A percentile compares a stretch with the other conserved stretches of the same genome.
These are phyloP conservation scores for Niebla homalea DNA, from an alignment of 495 filamentous ascomycete species.

Conservation along the genomic window DNA sequence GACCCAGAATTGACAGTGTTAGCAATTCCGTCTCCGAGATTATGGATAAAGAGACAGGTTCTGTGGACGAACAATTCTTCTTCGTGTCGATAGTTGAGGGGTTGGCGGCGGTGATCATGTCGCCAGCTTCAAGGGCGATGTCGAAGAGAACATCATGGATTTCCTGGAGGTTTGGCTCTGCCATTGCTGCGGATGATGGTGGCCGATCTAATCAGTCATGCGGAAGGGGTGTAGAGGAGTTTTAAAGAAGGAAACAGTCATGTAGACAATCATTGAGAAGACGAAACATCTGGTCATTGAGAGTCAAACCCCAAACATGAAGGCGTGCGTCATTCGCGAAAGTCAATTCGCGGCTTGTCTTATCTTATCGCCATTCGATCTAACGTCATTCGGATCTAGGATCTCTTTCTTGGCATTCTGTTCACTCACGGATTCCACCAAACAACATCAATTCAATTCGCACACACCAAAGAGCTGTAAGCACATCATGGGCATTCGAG, in stretches of 20 bases:
- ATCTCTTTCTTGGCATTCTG: too few relatives aligned
- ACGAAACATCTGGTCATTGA: too few relatives aligned
- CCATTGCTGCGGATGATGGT: neutral
- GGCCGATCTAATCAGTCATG: neutral
- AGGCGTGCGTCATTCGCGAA: too few relatives aligned
- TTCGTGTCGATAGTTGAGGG: slow-evolving; percentile 59
- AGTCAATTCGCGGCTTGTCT: too few relatives aligned
- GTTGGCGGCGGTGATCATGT: slow-evolving; percentile 66
- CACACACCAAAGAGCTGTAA: too few relatives aligned
- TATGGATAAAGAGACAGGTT: neutral
- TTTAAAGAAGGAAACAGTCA: too few relatives aligned
- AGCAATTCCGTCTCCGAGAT: neutral
- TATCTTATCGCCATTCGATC: too few relatives aligned
- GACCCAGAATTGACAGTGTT: neutral
- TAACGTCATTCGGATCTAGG: too few relatives aligned
- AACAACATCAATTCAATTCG: too few relatives aligned
- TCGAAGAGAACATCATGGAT: slow-evolving; percentile 68
- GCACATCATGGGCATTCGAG: slow-evolving; percentile 62
- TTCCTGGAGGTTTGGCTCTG: slow-evolving; percentile 48
- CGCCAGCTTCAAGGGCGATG: slow-evolving; percentile 64
- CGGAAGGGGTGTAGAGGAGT: neutral
- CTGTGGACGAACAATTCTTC: slow-evolving; percentile 56
- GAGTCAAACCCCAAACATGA: too few relatives aligned
- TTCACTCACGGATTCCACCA: too few relatives aligned
- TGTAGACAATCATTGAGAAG: too few relatives aligned